Percentiles rank a stretch among this genome's conserved stretches.
Evolutionary conservation across 2,329 filamentous ascomycete genomes (phyloP).

Genomic region (Fusarium setosum): DNA sequence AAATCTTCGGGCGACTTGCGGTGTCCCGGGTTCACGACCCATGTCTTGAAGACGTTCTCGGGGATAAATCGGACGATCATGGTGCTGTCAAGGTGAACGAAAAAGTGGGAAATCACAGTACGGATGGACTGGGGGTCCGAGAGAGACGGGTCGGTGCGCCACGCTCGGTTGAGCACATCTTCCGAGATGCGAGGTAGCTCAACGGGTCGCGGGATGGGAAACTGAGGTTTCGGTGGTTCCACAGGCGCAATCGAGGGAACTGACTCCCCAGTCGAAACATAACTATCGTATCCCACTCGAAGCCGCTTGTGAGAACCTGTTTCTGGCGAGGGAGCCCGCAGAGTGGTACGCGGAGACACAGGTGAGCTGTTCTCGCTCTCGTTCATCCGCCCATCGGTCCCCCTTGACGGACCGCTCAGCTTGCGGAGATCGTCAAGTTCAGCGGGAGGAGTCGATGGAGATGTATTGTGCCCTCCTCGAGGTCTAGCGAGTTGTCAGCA

Average conservation of each 20-base stretch:
- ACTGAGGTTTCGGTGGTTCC: conserved; percentile 52
- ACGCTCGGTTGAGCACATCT: conserved; percentile 59
- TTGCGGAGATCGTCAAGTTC: conserved; percentile 60
- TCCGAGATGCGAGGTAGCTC: conserved; percentile 62
- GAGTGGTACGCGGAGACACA: conserved; percentile 57
- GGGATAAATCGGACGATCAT: conserved; percentile 57
- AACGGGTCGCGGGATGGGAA: conserved; percentile 50
- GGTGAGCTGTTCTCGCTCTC: conserved; percentile 60
- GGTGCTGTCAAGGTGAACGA: conserved; percentile 54
- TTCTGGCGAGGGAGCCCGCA: conserved; percentile 48
- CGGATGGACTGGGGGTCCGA: conserved; percentile 55
- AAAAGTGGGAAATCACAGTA: conserved; percentile 55
- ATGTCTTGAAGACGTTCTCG: conserved; percentile 52
- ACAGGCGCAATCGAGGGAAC: conserved; percentile 44
- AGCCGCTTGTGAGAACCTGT: conserved; percentile 60
- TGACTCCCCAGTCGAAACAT: conserved; percentile 51
- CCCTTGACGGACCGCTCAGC: conserved; percentile 45
- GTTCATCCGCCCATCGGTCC: conserved; percentile 52
- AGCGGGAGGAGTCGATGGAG: conserved; percentile 63
- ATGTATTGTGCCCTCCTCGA: conserved; percentile 68
- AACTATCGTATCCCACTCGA: conserved; percentile 60
- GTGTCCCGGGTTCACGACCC: conserved; percentile 49
- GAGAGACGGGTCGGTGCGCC: conserved; percentile 62
- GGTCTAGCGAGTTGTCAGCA: conserved; percentile 54
- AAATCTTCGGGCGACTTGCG: conserved; percentile 55